phyloP scores from a whole-genome alignment of 1,139 yeast species.

The Saccharomyces pastorianus region DNA sequence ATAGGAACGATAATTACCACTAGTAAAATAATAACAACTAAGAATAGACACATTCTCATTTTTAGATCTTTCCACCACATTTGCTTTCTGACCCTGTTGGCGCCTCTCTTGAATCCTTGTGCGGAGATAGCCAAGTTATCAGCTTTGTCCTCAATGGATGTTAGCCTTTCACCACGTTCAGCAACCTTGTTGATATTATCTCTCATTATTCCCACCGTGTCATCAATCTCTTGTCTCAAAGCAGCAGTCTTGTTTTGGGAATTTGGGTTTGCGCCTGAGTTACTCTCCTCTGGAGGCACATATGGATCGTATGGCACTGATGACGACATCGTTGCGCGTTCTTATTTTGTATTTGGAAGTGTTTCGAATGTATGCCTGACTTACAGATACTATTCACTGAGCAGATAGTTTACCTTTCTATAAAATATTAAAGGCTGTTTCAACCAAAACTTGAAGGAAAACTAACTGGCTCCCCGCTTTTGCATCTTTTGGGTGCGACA shows the following conservation, averaged over 20 bases:
- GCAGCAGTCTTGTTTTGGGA: slow-evolving; percentile 62
- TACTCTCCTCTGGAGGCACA: slow-evolving; percentile 52
- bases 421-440: too few relatives aligned
- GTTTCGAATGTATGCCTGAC: neutral
- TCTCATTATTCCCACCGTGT: slow-evolving; percentile 96
- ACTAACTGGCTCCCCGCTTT: neutral
- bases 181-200: slow-evolving; percentile 95
- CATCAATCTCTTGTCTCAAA: slow-evolving; percentile 88
- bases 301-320: slow-evolving; percentile 89
- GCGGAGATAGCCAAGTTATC: slow-evolving; percentile 91
- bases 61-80: slow-evolving; percentile 99
- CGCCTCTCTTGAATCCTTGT: slow-evolving; percentile 93
- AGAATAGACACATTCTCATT: slow-evolving; percentile 86
- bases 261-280: slow-evolving; percentile 22
- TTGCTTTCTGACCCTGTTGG: slow-evolving; percentile 93
- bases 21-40: slow-evolving; percentile 70
- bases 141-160: slow-evolving; percentile 87
- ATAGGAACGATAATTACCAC: slow-evolving; percentile 90
- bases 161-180: slow-evolving; percentile 87
- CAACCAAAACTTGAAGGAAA: neutral
- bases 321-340: slow-evolving; percentile 50
- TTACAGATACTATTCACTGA: neutral
- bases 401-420: neutral
- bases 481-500: neutral
- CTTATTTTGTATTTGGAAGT: neutral